Evolutionary conservation across 495 filamentous ascomycete species (phyloP).

Genomic region (Aspergillus leporis): DNA sequence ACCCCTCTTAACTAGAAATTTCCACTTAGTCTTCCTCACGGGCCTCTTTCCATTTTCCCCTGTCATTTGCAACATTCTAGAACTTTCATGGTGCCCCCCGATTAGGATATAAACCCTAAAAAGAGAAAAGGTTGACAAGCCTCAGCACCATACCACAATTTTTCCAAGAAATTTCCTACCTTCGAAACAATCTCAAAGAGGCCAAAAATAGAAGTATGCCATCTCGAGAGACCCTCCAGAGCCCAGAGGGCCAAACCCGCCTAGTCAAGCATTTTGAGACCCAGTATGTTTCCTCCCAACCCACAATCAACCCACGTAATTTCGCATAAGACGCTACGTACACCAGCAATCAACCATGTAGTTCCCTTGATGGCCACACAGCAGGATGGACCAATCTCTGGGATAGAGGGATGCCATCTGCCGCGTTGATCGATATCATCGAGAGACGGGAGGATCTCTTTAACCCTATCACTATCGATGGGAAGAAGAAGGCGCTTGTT

Average conservation of each 20-base stretch:
- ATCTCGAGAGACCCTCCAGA: slow-evolving; percentile 4
- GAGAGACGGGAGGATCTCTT: slow-evolving; percentile 32
- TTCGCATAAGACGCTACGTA: too few species aligned
- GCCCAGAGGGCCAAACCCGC: slow-evolving; percentile 3
- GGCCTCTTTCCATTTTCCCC: neutral
- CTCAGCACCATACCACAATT: neutral
- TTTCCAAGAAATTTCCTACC: too few species aligned
- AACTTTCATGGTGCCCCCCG: too few species aligned
- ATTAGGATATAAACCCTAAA: neutral
- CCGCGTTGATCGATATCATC: slow-evolving; percentile 40
- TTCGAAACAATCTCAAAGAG: neutral
- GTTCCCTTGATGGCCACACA: slow-evolving; percentile 17
- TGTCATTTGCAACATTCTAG: too few species aligned
- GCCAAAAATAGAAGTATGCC: neutral
- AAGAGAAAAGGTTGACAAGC: neutral
- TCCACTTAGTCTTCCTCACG: neutral
- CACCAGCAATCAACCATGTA: neutral
- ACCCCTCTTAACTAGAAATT: too few species aligned
- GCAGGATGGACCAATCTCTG: slow-evolving; percentile 37
- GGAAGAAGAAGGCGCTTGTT: slow-evolving; percentile 33
- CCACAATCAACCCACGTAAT: neutral
- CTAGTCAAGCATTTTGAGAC: slow-evolving; percentile 7
- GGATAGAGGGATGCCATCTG: slow-evolving; percentile 41
- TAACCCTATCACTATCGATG: slow-evolving; percentile 18
- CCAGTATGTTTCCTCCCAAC: neutral